Evolutionary conservation across 345 rosid species (phyloP).

Genomic region (Brassica nigra): DNA sequence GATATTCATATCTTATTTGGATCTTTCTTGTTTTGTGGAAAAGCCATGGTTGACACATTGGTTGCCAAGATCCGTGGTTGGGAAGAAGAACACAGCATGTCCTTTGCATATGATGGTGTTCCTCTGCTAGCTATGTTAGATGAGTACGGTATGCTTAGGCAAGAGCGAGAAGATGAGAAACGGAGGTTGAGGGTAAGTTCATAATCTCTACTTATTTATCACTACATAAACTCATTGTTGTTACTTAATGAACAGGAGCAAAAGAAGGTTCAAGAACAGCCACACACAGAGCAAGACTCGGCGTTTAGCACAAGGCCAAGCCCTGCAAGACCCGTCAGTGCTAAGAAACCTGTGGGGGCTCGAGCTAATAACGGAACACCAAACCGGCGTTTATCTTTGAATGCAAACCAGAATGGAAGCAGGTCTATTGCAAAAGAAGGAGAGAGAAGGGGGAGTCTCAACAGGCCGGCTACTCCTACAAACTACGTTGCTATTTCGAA

Average conservation of each 20-base stretch:
- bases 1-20: slow-evolving; percentile 10
- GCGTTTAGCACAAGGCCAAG: slow-evolving; percentile 74
- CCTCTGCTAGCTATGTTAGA: slow-evolving; percentile 97
- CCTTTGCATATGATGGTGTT: slow-evolving; percentile 88
- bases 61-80: slow-evolving; percentile 83
- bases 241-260: slow-evolving; percentile 53
- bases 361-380: slow-evolving; percentile 77
- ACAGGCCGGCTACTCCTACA: slow-evolving; percentile 66
- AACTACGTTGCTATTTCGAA: slow-evolving; percentile 80
- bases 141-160: slow-evolving; percentile 97
- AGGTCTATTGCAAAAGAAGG: slow-evolving; percentile 68
- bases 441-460: slow-evolving; percentile 65
- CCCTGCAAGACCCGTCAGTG: slow-evolving; percentile 75
- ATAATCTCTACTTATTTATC: neutral
- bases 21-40: slow-evolving; percentile 24
- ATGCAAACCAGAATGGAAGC: slow-evolving; percentile 77
- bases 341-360: slow-evolving; percentile 72
- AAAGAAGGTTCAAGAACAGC: slow-evolving; percentile 87
- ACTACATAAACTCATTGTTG: neutral
- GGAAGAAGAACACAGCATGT: slow-evolving; percentile 80
- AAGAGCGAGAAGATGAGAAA: slow-evolving; percentile 98
- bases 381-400: slow-evolving; percentile 76
- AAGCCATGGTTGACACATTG: slow-evolving; percentile 85
- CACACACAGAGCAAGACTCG: slow-evolving; percentile 76
- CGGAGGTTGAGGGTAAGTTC: slow-evolving; percentile 65